Evolutionary conservation across 176 grass and related monocot genomes (phyloP), one percentile per base, ranked within the genome.

Genomic region (Stipa capillata): DNA sequence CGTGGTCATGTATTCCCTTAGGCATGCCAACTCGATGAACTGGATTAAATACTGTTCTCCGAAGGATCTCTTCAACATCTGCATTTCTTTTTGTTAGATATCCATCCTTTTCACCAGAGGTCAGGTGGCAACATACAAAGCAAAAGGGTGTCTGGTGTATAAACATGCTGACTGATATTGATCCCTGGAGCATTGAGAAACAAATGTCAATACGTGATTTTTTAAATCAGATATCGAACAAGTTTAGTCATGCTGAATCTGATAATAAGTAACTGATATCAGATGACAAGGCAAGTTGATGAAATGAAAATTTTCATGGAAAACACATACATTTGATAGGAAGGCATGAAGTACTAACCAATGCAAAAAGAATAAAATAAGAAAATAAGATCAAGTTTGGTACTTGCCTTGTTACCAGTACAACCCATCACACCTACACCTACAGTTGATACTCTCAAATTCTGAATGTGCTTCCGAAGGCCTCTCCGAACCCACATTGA

Each of bases 151-250:
- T 94, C 73, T 92, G 87, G 85, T 97, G 74, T 94, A 97, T 83
- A 56, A 85, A 97, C 94, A 97, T 86, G 89, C 94, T 97, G 59
- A 90, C 94, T 78, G 94, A 97, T 94, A 97, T 79, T 75, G 94
- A 89, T 70, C 94, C 94, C 94, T 97, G 80, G 16, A 89, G 47
- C 65, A 93, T 75, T 28, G 27, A 84, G 21, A 44, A 55, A 71
- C 36, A 87, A 60, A 64, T 77, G 35, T 77, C 25, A 63, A 16
- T 8, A 47, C 20, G 66, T 41, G 23, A 65, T 40, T 56, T 47
- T 56, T 12, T 81, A 28, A 58, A 81, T 73, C 45, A 50, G 21
- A 77, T 23, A 67, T 39, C 40, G n/a, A 2, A 69, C 40, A 48
- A 27, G 27, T 58, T 37, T 50, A 76, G 15, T 17, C 50, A 31